Evolutionary conservation across 768 basidiomycete genomes (phyloP), one percentile per base, ranked within the genome.

Genomic region (Kwoniella sp.): DNA sequence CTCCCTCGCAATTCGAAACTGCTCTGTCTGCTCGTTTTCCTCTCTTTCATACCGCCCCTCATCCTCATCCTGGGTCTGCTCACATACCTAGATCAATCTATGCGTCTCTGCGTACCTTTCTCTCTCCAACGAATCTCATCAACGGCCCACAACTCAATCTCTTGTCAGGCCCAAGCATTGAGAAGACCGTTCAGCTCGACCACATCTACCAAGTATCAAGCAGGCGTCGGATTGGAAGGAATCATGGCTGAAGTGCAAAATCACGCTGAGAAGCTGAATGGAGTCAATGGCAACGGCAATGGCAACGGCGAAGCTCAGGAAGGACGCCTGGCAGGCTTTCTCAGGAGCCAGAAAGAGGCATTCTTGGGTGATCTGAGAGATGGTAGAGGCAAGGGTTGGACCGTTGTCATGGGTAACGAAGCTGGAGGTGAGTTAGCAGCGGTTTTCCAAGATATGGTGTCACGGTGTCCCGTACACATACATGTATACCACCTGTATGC

Each of bases 321-420:
- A 28, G 76, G 75, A 9, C 67, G 68, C 59, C 61, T 80, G 22
- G 77, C 70, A 4, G 73, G 75, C 7, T 85, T 84, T 69, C 78
- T 88, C 17, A 30, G 56, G n/a, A 74, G 75, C 25, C 81, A 86
- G 63, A 91, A 90, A 77, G 74, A 82, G 26, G 81, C 77, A 26
- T 96, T 90, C 73, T 79, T 93, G 23, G 75, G 73, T 20, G 89
- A 88, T 55, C 72, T 88, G 20, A 75, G 82, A 26, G 81, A 81
- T 1, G 83, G 82, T 0, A 83, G 84, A 45, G 85, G 83, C 0
- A 69, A 78, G 5, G 85, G 87, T 53, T 98, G 93, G 94, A 89
- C 87, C 0, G 84, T 96, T 4, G 89, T 88, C 0, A 91, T 93
- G 88, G 94, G 95, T 0, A 99, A 99, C 79, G 95, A 98, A 81